Conservation (phyloP, 1,284 basidiomycete genomes). For the Papiliotrema nemorosa region DNA sequence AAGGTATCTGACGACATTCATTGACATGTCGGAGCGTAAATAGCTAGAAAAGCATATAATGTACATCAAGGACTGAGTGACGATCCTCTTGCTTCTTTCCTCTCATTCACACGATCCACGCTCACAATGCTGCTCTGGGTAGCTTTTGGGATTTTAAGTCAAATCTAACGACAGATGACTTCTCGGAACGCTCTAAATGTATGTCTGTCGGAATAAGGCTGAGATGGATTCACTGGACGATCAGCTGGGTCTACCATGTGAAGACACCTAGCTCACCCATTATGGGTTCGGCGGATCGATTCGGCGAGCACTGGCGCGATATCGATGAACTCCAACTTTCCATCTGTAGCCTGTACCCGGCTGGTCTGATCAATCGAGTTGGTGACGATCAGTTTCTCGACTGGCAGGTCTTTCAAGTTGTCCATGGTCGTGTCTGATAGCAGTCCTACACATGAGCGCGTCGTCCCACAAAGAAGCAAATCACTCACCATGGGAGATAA, state of each 20-base stretch:
- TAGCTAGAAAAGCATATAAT: no score
- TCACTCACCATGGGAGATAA: conserved; percentile 82
- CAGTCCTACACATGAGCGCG: conserved; percentile 57
- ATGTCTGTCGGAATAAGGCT: conserved; percentile 23
- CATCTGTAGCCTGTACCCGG: conserved; percentile 50
- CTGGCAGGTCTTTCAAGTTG: conserved; percentile 69
- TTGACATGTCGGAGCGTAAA: no score
- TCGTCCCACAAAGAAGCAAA: not conserved
- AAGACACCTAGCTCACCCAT: conserved; percentile 64
- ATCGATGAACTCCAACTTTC: conserved; percentile 63
- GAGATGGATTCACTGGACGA: conserved; percentile 24
- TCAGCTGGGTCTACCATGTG: not conserved
- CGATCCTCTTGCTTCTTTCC: not conserved
- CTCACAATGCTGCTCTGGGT: no score
- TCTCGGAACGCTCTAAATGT: no score
- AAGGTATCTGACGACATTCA: no score
- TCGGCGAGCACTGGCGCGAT: conserved; percentile 89
- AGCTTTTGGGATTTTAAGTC: no score
- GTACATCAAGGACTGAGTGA: not conserved
- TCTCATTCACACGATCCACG: no score
- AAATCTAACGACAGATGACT: no score
- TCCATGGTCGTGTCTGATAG: conserved; percentile 80
- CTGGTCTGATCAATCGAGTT: conserved; percentile 71
- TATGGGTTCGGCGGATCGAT: conserved; percentile 93
- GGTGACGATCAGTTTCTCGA: conserved; percentile 82